Base-by-base conservation (phyloP, 805 yeast species). In the Yarrowia sp. region DNA sequence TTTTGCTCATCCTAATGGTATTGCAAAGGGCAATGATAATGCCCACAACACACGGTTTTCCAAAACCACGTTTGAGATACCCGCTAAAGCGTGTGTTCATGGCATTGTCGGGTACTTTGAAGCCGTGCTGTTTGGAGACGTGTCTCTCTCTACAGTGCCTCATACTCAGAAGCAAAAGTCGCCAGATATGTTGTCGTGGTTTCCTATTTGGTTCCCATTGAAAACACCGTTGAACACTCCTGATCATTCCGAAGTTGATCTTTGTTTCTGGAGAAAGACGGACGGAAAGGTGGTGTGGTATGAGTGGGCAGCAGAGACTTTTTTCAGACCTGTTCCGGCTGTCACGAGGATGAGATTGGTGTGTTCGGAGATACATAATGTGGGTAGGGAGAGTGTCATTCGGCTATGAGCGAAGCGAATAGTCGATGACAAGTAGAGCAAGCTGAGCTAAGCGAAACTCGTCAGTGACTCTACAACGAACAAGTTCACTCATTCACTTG, bases 71-170 rank as follows among this genome's bases (percentile, higher is more conserved):
- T 81, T 87, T 66, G 76, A 77, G 57, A 77, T 83, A 6, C 77
- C 79, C 14, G 75, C 81, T 36, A 79, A 82, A 63, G 83, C 88
- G 1, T 81, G 81, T 17, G 73, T 90, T 2, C 92, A 90, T 73
- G 97, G 93, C 0, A 73, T 92, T 39, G 77, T 85, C 3, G 97
- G 97, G 0, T 86, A 79, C 71, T 92, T 92, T 71, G 80, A 80
- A n/a, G 86, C 95, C 0, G 81, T 75, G 2, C 78, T 92, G n/a
- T 89, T 85, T 72, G 83, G 81, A 1, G 87, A 84, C 53, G 77
- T 86, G 28, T 72, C 72, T 8, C 76, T 89, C 4, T 82, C 88
- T 33, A 86, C 82, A 14, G 74, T 77, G 36, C 85, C 86, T 1
- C 71, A 74, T 31, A 71, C 63, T 58, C 28, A 22, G 28, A 67